Evolutionary conservation across 805 yeast genomes (phyloP), one percentile per base, ranked within the genome.

Genomic region (Yarrowia divulgata): DNA sequence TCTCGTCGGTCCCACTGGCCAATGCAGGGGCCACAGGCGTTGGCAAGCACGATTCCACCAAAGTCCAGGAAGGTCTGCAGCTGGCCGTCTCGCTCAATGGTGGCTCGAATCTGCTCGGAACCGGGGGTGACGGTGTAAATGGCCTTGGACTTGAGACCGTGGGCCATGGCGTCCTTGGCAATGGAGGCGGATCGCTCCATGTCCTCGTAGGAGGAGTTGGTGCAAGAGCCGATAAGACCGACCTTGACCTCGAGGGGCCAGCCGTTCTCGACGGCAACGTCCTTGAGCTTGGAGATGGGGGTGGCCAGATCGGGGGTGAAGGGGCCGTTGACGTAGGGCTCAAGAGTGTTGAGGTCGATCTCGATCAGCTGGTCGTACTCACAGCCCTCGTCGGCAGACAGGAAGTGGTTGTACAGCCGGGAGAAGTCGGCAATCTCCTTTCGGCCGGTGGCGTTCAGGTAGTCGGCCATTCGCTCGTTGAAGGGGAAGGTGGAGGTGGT

Each of bases 11-110:
- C 97, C 98, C 98, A 94, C 85, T 94, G 98, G 78, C 98, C 98
- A 79, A 93, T 93, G 87, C 98, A 93, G 79, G 98, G 98, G 78
- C 98, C 98, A 85, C 98, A 94, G 70, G 98, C 98, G 79, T 94
- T 94, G 71, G 98, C 98, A 78, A 94, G 84, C 69, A 94, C 98
- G 71, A 89, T 85, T 79, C 97, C 98, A 75, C 98, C 98, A 76
- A 90, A 90, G 77, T 91, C 92, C 78, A 89, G 88, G 81, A 94
- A 93, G 74, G 95, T 90, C 75, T 89, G 84, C 75, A 94, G 87
- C 80, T 90, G 89, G 72, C 98, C 98, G 80, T 94, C 98, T 81
- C 97, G 90, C 79, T 90, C 97, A 80, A 94, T 94, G 73, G 98
- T 94, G 73, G 98, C 98, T 84, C 98, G 91, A 74, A 94, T 90